phyloP scores from a whole-genome alignment of 1,139 yeast genomes.

The Debaryomycetaceae sp. region DNA sequence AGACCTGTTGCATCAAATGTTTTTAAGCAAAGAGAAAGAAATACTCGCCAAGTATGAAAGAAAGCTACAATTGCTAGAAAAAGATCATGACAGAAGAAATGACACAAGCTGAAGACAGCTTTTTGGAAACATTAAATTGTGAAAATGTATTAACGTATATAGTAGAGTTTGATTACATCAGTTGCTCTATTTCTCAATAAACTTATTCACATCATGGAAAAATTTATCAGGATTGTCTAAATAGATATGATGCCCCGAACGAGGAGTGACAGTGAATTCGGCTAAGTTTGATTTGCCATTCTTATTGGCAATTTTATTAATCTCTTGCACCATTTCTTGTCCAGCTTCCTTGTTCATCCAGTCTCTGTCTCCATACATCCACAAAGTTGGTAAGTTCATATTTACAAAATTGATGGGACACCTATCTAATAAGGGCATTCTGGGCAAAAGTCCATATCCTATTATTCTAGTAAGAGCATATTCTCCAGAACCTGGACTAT shows the following conservation, averaged over 20 bases:
- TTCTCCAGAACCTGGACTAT: conserved; percentile 45
- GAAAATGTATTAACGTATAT: no score
- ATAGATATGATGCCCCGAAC: conserved; percentile 78
- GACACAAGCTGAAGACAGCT: no score
- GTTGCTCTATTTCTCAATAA: conserved; percentile 17
- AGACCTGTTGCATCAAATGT: conserved; percentile 10
- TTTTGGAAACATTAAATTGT: no score
- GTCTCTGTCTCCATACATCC: conserved; percentile 41
- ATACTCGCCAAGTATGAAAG: conserved; percentile 4
- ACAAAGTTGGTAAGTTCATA: conserved; percentile 40
- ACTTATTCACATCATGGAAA: conserved; percentile 37
- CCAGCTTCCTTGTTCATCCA: conserved; percentile 51
- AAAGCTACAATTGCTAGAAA: background rate
- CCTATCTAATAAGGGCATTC: conserved; percentile 42
- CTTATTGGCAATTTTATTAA: conserved; percentile 27
- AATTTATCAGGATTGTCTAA: conserved; percentile 58
- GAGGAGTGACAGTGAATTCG: conserved; percentile 40
- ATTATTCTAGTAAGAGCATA: conserved; percentile 42
- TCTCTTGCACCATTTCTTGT: conserved; percentile 35
- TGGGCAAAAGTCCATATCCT: conserved; percentile 38
- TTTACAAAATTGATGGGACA: conserved; percentile 34
- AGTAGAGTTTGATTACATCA: no score
- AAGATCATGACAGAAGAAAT: no score
- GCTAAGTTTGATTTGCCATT: conserved; percentile 19
- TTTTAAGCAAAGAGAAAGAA: conserved; percentile 9